Base-by-base conservation (phyloP, 768 basidiomycete genomes). In the Melanogaster broomeanus region DNA sequence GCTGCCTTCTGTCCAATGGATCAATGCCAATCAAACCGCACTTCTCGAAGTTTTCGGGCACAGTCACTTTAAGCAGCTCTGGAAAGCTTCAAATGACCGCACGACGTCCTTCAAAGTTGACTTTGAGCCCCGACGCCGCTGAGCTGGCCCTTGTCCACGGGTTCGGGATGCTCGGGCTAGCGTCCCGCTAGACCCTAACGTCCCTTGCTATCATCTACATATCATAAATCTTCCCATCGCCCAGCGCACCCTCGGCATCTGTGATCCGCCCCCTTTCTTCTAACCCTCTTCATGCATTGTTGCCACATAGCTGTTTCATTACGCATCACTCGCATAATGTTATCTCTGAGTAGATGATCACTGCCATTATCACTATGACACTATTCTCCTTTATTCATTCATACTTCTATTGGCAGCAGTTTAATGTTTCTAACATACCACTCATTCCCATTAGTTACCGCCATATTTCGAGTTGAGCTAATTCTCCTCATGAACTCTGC, bases 1-100 rank as follows among this genome's bases (percentile, higher is more conserved):
- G 18, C 70, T 92, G 15, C 90, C 90, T 18, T 82, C 88, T 11
- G 76, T 78, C n/a, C 78, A 87, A 34, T 93, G 90, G 90, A 76
- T 93, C 50, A 80, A 77, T 54, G 78, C 79, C 33, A 83, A 93
- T 64, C 83, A 90, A 66, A 67, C 74, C 5, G 74, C 79, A 42
- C 81, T 93, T 37, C 73, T 80, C 48, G 85, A 89, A 45, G 79
- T 92, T 52, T 89, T 93, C 62, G 89, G 88, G n/a, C 70, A 71
- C 40, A 58, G 82, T 38, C 89, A 89, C 64, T 90, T 80, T 73
- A 82, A 78, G 61, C 81, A 86, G 51, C 73, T 92, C 42, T 83
- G 84, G 63, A 81, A 79, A 61, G 88, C 90, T 24, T 87, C 85
- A 62, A 82, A 76, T 57, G 87, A 90, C 69, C 83, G 80, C 40